Conservation (phyloP, 176 grass and related monocot genomes). For the Secale cereale region DNA sequence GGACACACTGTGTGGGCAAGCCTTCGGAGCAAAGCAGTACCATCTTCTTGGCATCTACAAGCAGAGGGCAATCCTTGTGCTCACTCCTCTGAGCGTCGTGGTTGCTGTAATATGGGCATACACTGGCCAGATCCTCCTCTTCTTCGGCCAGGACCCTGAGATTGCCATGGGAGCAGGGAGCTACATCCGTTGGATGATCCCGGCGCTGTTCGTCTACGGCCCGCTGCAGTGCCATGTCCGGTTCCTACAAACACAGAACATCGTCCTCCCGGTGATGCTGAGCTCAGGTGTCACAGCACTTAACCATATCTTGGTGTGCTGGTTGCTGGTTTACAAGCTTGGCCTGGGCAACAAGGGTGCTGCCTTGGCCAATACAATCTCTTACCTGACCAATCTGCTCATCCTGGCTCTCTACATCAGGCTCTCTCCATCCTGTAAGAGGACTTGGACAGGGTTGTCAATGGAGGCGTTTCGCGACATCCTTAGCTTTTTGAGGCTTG, state of each 20-base stretch:
- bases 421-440: slow-evolving; percentile 42
- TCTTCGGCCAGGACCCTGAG: slow-evolving; percentile 63
- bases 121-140: slow-evolving; percentile 57
- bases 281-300: slow-evolving; percentile 50
- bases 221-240: slow-evolving; percentile 57
- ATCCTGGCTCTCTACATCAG: slow-evolving; percentile 55
- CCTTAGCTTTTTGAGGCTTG: slow-evolving; percentile 49
- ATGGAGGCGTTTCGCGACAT: slow-evolving; percentile 56
- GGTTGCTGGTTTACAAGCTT: slow-evolving; percentile 63
- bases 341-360: slow-evolving; percentile 70
- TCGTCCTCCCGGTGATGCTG: slow-evolving; percentile 65
- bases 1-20: slow-evolving; percentile 70
- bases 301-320: slow-evolving; percentile 66
- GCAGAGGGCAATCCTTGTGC: slow-evolving; percentile 69
- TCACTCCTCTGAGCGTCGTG: slow-evolving; percentile 45
- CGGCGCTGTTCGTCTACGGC: slow-evolving; percentile 49
- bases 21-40: slow-evolving; percentile 67
- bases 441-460: slow-evolving; percentile 52
- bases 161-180: slow-evolving; percentile 62
- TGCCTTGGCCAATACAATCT: slow-evolving; percentile 49
- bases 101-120: slow-evolving; percentile 49
- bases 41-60: slow-evolving; percentile 63
- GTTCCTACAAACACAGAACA: slow-evolving; percentile 71
- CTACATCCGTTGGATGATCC: slow-evolving; percentile 76
- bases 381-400: slow-evolving; percentile 43